phyloP scores from a whole-genome alignment of 2,329 filamentous ascomycete species.

The Neopestalotiopsis rosae region DNA sequence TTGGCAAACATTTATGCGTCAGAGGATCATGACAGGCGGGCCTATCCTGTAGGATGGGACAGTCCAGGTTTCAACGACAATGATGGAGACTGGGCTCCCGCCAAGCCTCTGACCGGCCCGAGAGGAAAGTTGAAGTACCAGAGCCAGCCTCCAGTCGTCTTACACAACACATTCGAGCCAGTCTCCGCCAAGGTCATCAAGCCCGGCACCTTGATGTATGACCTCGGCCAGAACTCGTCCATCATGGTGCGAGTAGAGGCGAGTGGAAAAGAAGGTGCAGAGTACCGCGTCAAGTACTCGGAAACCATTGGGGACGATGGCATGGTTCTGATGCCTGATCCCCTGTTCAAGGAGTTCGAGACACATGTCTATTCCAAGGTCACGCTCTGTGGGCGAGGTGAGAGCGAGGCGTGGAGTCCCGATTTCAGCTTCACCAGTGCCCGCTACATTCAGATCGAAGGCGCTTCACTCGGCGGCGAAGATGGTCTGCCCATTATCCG shows the following conservation, averaged over 20 bases:
- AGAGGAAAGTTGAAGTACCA: conserved; percentile 44
- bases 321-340: conserved; percentile 6
- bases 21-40: conserved; percentile 41
- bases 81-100: conserved; percentile 33
- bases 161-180: conserved; percentile 43
- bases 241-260: conserved; percentile 10
- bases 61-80: conserved; percentile 3
- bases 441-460: conserved; percentile 47
- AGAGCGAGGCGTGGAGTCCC: conserved; percentile 1
- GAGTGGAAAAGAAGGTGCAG: background rate
- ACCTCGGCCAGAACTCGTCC: conserved; percentile 10
- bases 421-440: conserved; percentile 37
- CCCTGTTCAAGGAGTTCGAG: conserved; percentile 14
- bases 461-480: conserved; percentile 33
- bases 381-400: background rate
- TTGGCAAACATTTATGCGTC: conserved; percentile 47
- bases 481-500: conserved; percentile 38
- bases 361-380: conserved; percentile 4
- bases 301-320: conserved; percentile 11
- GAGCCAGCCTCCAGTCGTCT: conserved; percentile 42
- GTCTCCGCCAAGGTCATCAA: conserved; percentile 18
- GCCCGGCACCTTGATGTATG: conserved; percentile 5
- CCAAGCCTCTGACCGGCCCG: conserved; percentile 44
- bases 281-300: conserved; percentile 8
- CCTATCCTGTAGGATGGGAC: conserved; percentile 42